A percentile compares a stretch with the other conserved stretches of the same genome.
Conservation (phyloP, 768 basidiomycete genomes). For the Russula earlei region DNA sequence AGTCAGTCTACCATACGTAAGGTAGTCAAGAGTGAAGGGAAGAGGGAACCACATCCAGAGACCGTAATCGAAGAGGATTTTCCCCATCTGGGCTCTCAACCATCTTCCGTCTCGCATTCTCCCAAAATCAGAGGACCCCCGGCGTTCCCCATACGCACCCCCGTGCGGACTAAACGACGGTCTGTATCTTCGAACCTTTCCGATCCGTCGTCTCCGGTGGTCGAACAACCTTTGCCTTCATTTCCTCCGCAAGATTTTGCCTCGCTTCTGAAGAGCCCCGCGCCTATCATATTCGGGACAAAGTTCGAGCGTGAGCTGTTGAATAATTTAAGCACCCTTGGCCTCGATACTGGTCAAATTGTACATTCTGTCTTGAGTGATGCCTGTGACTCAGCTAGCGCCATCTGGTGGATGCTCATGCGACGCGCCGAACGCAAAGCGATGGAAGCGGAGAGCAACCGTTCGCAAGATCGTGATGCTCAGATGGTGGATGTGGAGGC, state of each 20-base stretch:
- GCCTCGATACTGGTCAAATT: constrained; percentile 91
- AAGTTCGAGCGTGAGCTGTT: constrained; percentile 72
- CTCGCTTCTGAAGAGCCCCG: constrained; percentile 50
- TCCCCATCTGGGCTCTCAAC: constrained; percentile 14
- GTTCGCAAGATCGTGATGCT: constrained; percentile 1
- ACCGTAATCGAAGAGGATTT: constrained; percentile 46
- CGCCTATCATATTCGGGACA: constrained; percentile 83
- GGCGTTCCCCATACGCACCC: constrained; percentile 68
- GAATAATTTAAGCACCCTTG: constrained; percentile 61
- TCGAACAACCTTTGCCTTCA: constrained; percentile 26
- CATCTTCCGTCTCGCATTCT: constrained; percentile 24
- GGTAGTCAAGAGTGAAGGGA: constrained; percentile 20
- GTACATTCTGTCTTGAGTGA: constrained; percentile 87
- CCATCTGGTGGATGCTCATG: constrained; percentile 95
- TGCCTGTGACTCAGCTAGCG: constrained; percentile 87
- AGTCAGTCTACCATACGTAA: constrained; percentile 57
- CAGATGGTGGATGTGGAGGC: constrained; percentile 18
- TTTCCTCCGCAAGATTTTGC: constrained; percentile 48
- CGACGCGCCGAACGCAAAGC: constrained; percentile 64
- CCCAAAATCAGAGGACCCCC: constrained; percentile 37
- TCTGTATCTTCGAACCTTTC: constrained; percentile 86
- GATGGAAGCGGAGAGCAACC: constrained; percentile 28
- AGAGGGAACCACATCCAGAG: constrained; percentile 34
- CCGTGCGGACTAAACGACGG: constrained; percentile 89
- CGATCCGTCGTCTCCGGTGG: constrained; percentile 42